These are phyloP conservation scores for Shiraia bambusicola DNA, from an alignment of 2,329 filamentous ascomycete species.

Conservation along the genomic window DNA sequence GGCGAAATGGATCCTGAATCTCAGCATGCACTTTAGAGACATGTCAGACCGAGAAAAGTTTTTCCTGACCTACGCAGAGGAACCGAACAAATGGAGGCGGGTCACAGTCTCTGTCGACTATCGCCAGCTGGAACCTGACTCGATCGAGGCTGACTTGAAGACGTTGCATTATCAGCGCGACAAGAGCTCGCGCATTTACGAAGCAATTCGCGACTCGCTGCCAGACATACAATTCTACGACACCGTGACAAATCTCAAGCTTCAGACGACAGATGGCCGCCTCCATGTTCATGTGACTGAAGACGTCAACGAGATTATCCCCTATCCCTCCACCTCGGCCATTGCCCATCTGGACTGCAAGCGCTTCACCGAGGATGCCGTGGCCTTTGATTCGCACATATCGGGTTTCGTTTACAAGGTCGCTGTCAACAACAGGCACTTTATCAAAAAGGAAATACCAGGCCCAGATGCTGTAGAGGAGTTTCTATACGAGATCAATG, in stretches of 20 bases:
- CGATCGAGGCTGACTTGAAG: constrained; percentile 80
- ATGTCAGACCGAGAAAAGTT: constrained; percentile 93
- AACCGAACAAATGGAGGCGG: constrained; percentile 75
- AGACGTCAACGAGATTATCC: constrained; percentile 91
- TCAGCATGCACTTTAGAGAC: constrained; percentile 98
- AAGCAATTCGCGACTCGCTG: constrained; percentile 88
- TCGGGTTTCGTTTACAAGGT: constrained; percentile 98
- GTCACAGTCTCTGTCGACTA: constrained; percentile 96
- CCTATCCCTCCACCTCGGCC: constrained; percentile 72
- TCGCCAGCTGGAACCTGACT: constrained; percentile 73
- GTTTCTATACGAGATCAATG: constrained; percentile 96
- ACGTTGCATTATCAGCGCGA: constrained; percentile 81
- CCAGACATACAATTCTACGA: constrained; percentile 94
- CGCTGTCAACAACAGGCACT: constrained; percentile 64
- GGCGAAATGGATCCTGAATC: constrained; percentile 88
- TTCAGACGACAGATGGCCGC: constrained; percentile 83
- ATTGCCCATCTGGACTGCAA: constrained; percentile 67
- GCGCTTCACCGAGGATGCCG: constrained; percentile 68
- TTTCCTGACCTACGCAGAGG: constrained; percentile 90
- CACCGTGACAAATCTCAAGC: constrained; percentile 91
- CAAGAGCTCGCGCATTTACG: constrained; percentile 90
- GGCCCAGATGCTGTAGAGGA: constrained; percentile 94
- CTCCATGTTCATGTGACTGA: constrained; percentile 98
- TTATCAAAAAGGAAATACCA: constrained; percentile 98
- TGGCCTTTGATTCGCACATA: constrained; percentile 87